phyloP scores from a whole-genome alignment of 805 yeast species.

The Cyberlindnera nakhonratchasimensis region DNA sequence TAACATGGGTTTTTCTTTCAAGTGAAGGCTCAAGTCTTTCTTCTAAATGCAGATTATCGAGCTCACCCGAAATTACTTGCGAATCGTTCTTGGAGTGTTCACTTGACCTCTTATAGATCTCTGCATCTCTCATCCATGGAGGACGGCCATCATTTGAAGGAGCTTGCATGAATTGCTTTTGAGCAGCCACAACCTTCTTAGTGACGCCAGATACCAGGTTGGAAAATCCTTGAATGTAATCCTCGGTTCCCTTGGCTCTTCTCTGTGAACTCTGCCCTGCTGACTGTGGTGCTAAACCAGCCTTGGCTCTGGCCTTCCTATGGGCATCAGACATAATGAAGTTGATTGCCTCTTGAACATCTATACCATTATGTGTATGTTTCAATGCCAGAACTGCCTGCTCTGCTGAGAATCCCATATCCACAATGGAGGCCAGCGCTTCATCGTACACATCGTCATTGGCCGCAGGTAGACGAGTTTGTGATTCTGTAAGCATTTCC shows the following conservation, averaged over 20 bases:
- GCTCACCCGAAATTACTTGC: constrained; percentile 37
- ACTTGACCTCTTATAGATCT: constrained; percentile 37
- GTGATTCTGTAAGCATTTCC: not conserved
- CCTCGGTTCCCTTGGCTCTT: constrained; percentile 11
- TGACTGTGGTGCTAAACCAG: constrained; percentile 19
- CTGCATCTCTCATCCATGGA: constrained; percentile 71
- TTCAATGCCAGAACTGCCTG: constrained; percentile 59
- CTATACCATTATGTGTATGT: constrained; percentile 46
- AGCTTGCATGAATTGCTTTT: constrained; percentile 30
- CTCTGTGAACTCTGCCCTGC: not conserved
- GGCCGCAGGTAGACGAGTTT: constrained; percentile 1
- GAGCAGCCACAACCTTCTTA: constrained; percentile 26
- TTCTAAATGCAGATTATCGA: constrained; percentile 16
- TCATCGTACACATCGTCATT: constrained; percentile 36
- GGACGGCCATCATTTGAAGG: constrained; percentile 43
- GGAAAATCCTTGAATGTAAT: constrained; percentile 21
- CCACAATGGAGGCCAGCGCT: constrained; percentile 64
- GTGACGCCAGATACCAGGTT: constrained; percentile 22
- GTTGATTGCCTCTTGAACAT: constrained; percentile 64
- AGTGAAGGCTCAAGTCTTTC: constrained; percentile 13
- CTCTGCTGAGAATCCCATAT: constrained; percentile 72
- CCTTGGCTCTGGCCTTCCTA: constrained; percentile 33
- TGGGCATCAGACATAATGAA: constrained; percentile 61
- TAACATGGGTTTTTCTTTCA: constrained; percentile 10
- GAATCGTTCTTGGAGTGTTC: constrained; percentile 41